Evolutionary conservation across 2,329 filamentous ascomycete genomes (phyloP), one percentile per base, ranked within the genome.

Genomic region (Akanthomyces muscarius): DNA sequence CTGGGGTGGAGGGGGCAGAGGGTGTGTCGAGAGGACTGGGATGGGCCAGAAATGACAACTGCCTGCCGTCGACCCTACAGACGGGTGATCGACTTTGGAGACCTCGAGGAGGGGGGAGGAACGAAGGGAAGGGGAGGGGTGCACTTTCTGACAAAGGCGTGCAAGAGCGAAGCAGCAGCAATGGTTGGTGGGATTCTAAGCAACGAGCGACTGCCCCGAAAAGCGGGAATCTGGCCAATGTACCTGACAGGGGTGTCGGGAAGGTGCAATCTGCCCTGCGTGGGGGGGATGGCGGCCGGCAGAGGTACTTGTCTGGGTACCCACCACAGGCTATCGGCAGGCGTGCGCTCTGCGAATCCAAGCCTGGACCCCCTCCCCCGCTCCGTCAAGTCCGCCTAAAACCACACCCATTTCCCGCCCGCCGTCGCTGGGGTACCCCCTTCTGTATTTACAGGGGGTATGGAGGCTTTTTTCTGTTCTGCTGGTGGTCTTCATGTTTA

Each of bases 161-260:
- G 25, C 30, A 30, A 42, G 28, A 25, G 52, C 21, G 21, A 54
- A 41, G 36, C 36, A 38, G n/a, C 21, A 21, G 21, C 21, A 33
- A 45, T 48, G 55, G 55, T 58, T 58, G 55, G 55, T 58, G 55
- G 55, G 45, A 48, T 56, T 50, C 16, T 48, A 21, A 36, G 16
- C 14, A 44, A 23, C 30, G 8, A 55, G 52, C 52, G 38, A 44
- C 21, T 30, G 52, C 38, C 38, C n/a, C 30, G 30, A 59, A 59
- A 41, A 47, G 33, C 45, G 56, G 56, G 11, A 38, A 41, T 28
- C 45, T 16, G 44, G 18, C n/a, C 23, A 25, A 57, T 25, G 38
- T 57, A 57, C 54, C 41, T 58, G 56, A 23, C 56, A 59, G 56
- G 56, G 56, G 56, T 45, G 56, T 59, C 56, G 56, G 56, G 56